phyloP scores from a whole-genome alignment of 2,329 filamentous ascomycete species.

The Ophiocordyceps robertsii region DNA sequence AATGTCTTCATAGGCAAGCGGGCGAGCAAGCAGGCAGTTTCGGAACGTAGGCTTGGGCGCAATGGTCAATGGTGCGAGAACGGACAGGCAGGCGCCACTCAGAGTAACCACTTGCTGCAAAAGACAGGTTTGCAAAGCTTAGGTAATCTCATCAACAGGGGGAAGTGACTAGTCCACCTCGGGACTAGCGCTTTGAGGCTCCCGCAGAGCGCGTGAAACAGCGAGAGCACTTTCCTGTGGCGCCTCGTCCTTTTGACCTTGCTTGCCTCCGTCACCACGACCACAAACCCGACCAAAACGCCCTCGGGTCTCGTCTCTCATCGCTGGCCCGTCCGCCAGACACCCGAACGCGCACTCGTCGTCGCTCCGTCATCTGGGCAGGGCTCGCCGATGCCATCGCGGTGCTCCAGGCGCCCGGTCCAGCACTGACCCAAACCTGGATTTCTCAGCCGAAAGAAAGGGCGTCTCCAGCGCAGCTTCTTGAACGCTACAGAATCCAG shows the following conservation, averaged over 20 bases:
- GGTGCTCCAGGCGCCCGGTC: slow-evolving; percentile 19
- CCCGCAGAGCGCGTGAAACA: not conserved
- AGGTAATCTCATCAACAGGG: not conserved
- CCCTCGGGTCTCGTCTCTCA: not conserved
- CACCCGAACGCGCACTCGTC: not conserved
- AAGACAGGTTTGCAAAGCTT: not conserved
- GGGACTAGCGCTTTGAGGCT: not conserved
- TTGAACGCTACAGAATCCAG: too few species aligned
- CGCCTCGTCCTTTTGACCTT: not conserved
- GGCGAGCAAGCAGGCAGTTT: too few species aligned
- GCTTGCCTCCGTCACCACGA: not conserved
- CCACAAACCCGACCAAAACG: not conserved
- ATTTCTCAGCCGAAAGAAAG: not conserved
- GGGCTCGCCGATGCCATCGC: slow-evolving; percentile 16
- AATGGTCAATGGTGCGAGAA: too few species aligned
- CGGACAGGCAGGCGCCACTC: too few species aligned
- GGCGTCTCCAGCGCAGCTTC: not conserved
- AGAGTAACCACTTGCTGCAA: too few species aligned
- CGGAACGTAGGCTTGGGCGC: too few species aligned
- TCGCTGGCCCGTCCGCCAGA: slow-evolving; percentile 5
- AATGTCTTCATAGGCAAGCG: too few species aligned
- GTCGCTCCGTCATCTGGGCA: slow-evolving; percentile 3
- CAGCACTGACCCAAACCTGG: slow-evolving; percentile 15
- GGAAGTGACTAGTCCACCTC: not conserved
- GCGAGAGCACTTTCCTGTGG: not conserved